A percentile compares a stretch with the other conserved stretches of the same genome.
phyloP scores from a whole-genome alignment of 768 basidiomycete species.

The Hortiboletus campestris region DNA sequence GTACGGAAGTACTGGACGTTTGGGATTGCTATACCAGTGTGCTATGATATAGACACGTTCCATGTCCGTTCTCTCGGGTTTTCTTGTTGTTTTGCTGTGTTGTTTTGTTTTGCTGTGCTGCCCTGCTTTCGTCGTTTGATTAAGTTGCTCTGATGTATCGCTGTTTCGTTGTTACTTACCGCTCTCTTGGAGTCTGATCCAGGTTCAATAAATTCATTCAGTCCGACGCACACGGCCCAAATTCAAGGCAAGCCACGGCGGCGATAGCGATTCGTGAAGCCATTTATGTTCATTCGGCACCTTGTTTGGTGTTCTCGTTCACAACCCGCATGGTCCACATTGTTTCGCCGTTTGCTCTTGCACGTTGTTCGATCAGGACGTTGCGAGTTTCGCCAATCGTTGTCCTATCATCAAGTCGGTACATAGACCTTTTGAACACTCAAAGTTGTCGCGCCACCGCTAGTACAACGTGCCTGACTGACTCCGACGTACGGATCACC shows the following conservation, averaged over 20 bases:
- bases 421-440: too few relatives aligned
- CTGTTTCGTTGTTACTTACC: not conserved
- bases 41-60: not conserved
- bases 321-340: not conserved
- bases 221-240: too few relatives aligned
- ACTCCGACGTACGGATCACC: too few relatives aligned
- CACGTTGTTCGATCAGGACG: not conserved
- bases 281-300: not conserved
- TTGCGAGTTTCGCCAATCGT: not conserved
- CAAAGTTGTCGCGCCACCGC: too few relatives aligned
- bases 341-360: not conserved
- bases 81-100: not conserved
- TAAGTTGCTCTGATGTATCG: not conserved
- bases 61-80: not conserved
- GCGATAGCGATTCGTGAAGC: not conserved
- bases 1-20: conserved; percentile 1
- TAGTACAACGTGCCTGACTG: too few relatives aligned
- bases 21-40: not conserved
- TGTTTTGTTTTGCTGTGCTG: too few relatives aligned
- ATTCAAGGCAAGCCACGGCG: too few relatives aligned
- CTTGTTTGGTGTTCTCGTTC: not conserved
- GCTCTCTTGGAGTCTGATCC: not conserved
- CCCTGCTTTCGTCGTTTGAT: not conserved
- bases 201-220: not conserved
- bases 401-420: not conserved